These are phyloP conservation scores for Favolaschia claudopus DNA, from an alignment of 768 basidiomycete species.

Conservation along the genomic window DNA sequence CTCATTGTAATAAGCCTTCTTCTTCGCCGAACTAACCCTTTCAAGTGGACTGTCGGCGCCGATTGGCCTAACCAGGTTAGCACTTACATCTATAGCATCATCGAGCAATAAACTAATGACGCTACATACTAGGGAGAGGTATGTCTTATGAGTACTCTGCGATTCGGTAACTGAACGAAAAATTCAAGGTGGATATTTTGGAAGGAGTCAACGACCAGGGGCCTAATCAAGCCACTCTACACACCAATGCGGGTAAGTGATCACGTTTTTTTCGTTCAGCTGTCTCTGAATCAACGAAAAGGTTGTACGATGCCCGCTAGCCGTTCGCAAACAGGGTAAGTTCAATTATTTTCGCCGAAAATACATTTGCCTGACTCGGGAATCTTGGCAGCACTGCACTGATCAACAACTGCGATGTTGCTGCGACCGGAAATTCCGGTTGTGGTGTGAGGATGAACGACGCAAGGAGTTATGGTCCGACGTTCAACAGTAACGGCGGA, in stretches of 20 bases:
- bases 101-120: neutral
- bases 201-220: constrained; percentile 66
- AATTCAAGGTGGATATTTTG: constrained; percentile 61
- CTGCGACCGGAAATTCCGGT: constrained; percentile 57
- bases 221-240: constrained; percentile 61
- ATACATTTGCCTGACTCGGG: neutral
- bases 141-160: no score
- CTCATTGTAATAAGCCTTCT: no score
- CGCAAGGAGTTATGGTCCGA: constrained; percentile 59
- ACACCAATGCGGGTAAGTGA: constrained; percentile 56
- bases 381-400: constrained; percentile 39
- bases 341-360: neutral
- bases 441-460: constrained; percentile 59
- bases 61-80: constrained; percentile 56
- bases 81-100: neutral
- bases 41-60: constrained; percentile 57
- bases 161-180: no score
- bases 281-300: constrained; percentile 18
- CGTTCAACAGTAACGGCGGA: constrained; percentile 66
- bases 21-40: neutral
- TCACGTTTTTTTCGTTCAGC: neutral
- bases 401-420: constrained; percentile 57
- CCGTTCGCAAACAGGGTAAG: constrained; percentile 57
- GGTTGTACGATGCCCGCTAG: constrained; percentile 62
- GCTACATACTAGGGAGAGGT: constrained; percentile 48